phyloP scores from a whole-genome alignment of 2,329 filamentous ascomycete genomes.

The Penicillium sp. region DNA sequence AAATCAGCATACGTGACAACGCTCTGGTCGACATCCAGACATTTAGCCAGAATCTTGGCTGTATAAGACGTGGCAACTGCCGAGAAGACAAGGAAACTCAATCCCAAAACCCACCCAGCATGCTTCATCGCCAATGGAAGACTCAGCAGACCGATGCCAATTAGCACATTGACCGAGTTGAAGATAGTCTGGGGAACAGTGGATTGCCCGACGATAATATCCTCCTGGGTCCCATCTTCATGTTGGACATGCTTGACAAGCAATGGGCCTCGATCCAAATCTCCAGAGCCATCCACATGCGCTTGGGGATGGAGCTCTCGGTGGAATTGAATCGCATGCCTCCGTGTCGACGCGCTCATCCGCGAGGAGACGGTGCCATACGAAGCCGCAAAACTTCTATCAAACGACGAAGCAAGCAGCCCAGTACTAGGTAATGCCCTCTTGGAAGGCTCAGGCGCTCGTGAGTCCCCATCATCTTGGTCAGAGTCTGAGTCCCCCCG shows the following conservation, averaged over 20 bases:
- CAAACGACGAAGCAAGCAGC: conserved; percentile 55
- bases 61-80: conserved; percentile 81
- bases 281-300: conserved; percentile 46
- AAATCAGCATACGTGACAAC: conserved; percentile 94
- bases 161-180: conserved; percentile 91
- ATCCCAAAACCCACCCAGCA: conserved; percentile 81
- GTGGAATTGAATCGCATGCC: conserved; percentile 53
- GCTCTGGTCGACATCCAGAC: conserved; percentile 78
- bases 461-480: conserved; percentile 12
- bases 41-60: conserved; percentile 78
- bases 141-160: conserved; percentile 85
- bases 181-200: conserved; percentile 93
- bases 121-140: conserved; percentile 85
- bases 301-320: conserved; percentile 54
- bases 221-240: conserved; percentile 75
- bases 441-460: conserved; percentile 16
- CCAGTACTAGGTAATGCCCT: conserved; percentile 18
- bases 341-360: conserved; percentile 56
- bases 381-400: conserved; percentile 67
- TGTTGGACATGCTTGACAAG: conserved; percentile 88
- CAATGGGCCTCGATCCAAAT: conserved; percentile 67
- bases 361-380: conserved; percentile 60
- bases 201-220: conserved; percentile 87
- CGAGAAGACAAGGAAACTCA: conserved; percentile 69
- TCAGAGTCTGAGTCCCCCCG: conserved; percentile 31